A percentile compares a stretch with the other conserved stretches of the same genome.
These are phyloP conservation scores for Colletotrichum higginsianum DNA, from an alignment of 2,329 filamentous ascomycete genomes.

Conservation along the genomic window DNA sequence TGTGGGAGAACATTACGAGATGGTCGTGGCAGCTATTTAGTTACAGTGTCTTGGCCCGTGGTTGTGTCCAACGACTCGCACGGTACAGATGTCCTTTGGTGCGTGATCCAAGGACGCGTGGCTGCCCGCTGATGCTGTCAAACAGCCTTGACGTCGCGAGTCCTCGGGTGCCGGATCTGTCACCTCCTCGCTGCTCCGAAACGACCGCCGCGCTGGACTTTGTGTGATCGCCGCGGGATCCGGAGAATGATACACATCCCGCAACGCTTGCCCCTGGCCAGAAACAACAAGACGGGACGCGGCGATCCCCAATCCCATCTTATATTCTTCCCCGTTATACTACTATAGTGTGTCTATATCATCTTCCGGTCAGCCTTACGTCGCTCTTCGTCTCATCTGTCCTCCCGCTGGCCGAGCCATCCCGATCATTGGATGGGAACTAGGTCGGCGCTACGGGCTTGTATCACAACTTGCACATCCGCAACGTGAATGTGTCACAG, in stretches of 20 bases:
- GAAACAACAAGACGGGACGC: constrained; percentile 25
- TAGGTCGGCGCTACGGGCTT: constrained; percentile 24
- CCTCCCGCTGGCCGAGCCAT: constrained; percentile 27
- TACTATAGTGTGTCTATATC: constrained; percentile 14
- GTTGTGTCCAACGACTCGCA: neutral
- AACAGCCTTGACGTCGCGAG: constrained; percentile 1
- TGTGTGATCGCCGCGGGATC: constrained; percentile 40
- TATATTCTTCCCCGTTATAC: neutral
- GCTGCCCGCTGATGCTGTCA: constrained; percentile 13
- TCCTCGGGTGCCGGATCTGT: constrained; percentile 15
- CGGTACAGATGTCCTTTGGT: neutral
- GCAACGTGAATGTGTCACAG: constrained; percentile 6
- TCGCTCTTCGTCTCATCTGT: constrained; percentile 31
- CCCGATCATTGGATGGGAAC: constrained; percentile 14
- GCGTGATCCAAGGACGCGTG: constrained; percentile 4
- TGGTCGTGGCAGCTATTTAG: neutral
- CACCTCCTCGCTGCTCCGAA: constrained; percentile 14
- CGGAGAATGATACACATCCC: constrained; percentile 36
- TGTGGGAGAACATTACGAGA: neutral
- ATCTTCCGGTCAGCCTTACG: constrained; percentile 17
- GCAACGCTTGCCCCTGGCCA: constrained; percentile 26
- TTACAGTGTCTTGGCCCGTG: neutral
- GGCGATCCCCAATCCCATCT: constrained; percentile 21
- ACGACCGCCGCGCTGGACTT: constrained; percentile 15
- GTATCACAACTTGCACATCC: constrained; percentile 24